Evolutionary conservation across 768 basidiomycete genomes (phyloP).

Genomic region (Leccinum pellstonianum): DNA sequence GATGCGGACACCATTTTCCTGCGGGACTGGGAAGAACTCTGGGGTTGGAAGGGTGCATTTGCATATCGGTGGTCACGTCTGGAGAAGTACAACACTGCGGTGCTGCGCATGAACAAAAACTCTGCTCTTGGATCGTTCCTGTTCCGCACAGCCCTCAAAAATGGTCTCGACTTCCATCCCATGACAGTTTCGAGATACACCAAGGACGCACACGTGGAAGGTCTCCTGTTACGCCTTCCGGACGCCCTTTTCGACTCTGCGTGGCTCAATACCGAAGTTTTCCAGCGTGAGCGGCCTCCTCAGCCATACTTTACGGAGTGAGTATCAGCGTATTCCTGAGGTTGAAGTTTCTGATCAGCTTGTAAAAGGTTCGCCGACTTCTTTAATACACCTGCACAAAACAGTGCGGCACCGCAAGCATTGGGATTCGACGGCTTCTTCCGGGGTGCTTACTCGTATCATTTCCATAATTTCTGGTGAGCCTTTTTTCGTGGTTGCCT

Average conservation of each 20-base stretch:
- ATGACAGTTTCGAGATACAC: conserved; percentile 92
- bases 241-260: conserved; percentile 97
- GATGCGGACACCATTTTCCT: conserved; percentile 96
- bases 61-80: conserved; percentile 95
- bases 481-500: conserved; percentile 20
- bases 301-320: conserved; percentile 92
- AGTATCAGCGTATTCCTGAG: conserved; percentile 17
- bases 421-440: conserved; percentile 96
- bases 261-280: conserved; percentile 92
- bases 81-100: conserved; percentile 94
- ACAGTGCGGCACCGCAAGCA: conserved; percentile 80
- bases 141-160: conserved; percentile 92
- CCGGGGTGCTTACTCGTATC: conserved; percentile 92
- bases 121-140: conserved; percentile 91
- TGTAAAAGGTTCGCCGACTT: conserved; percentile 75
- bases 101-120: conserved; percentile 88
- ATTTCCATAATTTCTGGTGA: conserved; percentile 93
- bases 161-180: conserved; percentile 94
- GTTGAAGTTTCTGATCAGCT: conserved; percentile 1
- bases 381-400: conserved; percentile 74
- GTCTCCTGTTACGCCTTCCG: conserved; percentile 81
- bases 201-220: conserved; percentile 84
- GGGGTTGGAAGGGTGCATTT: conserved; percentile 96
- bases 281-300: conserved; percentile 88
- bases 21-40: conserved; percentile 97